Evolutionary conservation across 108 stramenopile species (phyloP), one percentile per base, ranked within the genome.

Genomic region (Cylindrotheca fusiformis): DNA sequence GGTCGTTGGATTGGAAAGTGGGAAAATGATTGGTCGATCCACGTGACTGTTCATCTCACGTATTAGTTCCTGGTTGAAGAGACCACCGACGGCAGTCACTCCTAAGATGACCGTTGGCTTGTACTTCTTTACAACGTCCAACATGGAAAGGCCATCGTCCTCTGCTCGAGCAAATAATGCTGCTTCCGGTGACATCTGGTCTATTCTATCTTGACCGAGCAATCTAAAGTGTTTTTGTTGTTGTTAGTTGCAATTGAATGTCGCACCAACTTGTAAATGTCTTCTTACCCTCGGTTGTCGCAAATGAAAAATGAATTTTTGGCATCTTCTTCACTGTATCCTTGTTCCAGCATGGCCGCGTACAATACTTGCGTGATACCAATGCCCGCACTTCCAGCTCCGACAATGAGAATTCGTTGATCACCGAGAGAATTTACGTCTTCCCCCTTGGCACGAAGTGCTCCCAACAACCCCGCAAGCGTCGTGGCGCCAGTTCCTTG

Each of bases 1-100:
- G 8, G 76, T 84, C 18, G 99, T 99, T 31, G 99, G 99, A 60
- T 99, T 99, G 36, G 92, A 94, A 26, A 99, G 78, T 3, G 98
- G 97, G 60, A 99, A 97, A 36, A 99, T 95, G 58, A 99, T 82
- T 2, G 99, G 99, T 29, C 73, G 55, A 4, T 88, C 86, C 52
- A 75, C 80, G 55, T 84, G 70, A 32, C 65, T 69, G 3, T 83
- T 83, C 95, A 99, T 97, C 57, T 68, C 77, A 18, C 67, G 60
- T 27, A 78, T 59, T 14, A 90, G 59, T 12, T 77, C 63, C 60
- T 87, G 79, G 0, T 79, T 88, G 60, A 94, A 94, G 2, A 90
- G 61, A 21, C 91, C 91, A 18, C 88, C 91, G 21, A 94, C 92
- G 14, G 95, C 91, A 32, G 94, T 92, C 56, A 97, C 85, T 29